phyloP scores from a whole-genome alignment of 2,329 filamentous ascomycete species.

The Fusarium sulawesiense region DNA sequence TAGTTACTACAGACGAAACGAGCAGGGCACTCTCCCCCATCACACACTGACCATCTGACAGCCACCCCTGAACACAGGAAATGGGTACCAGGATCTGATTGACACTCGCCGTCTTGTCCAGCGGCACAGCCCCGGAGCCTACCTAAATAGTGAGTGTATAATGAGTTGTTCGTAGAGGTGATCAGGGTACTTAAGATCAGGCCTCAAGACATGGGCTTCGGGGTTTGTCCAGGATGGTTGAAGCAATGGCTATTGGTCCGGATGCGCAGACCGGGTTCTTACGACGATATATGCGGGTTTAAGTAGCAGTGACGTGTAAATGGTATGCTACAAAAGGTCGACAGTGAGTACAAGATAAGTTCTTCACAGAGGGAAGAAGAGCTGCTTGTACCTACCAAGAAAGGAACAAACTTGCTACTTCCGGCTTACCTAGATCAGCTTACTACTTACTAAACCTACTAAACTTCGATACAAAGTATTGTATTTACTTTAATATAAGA shows the following conservation, averaged over 20 bases:
- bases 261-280: not conserved
- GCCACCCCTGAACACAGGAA: slow-evolving; percentile 17
- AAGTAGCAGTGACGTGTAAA: not conserved
- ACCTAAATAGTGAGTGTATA: not conserved
- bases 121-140: not conserved
- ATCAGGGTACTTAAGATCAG: not conserved
- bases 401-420: not conserved
- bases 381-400: not conserved
- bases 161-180: not conserved
- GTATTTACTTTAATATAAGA: not conserved
- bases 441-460: not conserved
- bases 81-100: not conserved
- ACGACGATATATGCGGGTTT: not conserved
- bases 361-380: not conserved
- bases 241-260: slow-evolving; percentile 7
- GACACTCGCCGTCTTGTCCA: not conserved
- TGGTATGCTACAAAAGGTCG: not conserved
- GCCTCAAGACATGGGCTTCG: not conserved
- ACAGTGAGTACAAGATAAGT: not conserved
- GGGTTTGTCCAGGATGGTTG: not conserved
- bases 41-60: not conserved
- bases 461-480: not conserved
- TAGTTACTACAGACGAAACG: slow-evolving; percentile 23
- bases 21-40: slow-evolving; percentile 5
- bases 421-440: not conserved